Evolutionary conservation across 2,329 filamentous ascomycete genomes (phyloP).

Genomic region (Cordyceps fumosorosea): DNA sequence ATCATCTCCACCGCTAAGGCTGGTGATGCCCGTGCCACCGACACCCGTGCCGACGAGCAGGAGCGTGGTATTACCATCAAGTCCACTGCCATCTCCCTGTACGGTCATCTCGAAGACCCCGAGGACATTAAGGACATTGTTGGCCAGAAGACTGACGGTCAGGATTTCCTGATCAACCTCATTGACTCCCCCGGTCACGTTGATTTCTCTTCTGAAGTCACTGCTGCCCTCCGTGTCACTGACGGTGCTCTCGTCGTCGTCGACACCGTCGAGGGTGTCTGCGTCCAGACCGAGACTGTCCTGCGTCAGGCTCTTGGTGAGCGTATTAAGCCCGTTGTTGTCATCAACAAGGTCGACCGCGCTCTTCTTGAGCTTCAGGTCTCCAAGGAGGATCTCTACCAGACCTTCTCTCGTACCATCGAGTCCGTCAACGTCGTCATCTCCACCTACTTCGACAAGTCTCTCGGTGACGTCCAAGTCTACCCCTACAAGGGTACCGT

Average conservation of each 20-base stretch:
- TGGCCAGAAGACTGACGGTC: conserved; percentile 78
- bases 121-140: conserved; percentile 95
- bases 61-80: conserved; percentile 99
- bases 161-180: conserved; percentile 99
- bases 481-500: conserved; percentile 97
- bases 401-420: conserved; percentile 98
- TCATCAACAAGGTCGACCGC: conserved; percentile 99
- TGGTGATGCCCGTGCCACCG: conserved; percentile 90
- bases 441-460: conserved; percentile 96
- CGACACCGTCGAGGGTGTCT: conserved; percentile 99
- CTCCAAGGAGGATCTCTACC: conserved; percentile 98
- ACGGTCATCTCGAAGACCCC: conserved; percentile 69
- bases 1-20: conserved; percentile 98
- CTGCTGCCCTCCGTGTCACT: conserved; percentile 98
- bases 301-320: conserved; percentile 98
- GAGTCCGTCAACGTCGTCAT: conserved; percentile 99
- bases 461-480: conserved; percentile 95
- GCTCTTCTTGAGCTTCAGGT: conserved; percentile 98
- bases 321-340: conserved; percentile 98
- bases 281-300: conserved; percentile 99
- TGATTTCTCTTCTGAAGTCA: conserved; percentile 99
- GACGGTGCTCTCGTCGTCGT: conserved; percentile 99
- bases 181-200: conserved; percentile 99
- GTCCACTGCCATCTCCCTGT: conserved; percentile 98
- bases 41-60: conserved; percentile 96